Conservation (phyloP, 2,329 filamentous ascomycete species). For the Diaporthe vaccinii region DNA sequence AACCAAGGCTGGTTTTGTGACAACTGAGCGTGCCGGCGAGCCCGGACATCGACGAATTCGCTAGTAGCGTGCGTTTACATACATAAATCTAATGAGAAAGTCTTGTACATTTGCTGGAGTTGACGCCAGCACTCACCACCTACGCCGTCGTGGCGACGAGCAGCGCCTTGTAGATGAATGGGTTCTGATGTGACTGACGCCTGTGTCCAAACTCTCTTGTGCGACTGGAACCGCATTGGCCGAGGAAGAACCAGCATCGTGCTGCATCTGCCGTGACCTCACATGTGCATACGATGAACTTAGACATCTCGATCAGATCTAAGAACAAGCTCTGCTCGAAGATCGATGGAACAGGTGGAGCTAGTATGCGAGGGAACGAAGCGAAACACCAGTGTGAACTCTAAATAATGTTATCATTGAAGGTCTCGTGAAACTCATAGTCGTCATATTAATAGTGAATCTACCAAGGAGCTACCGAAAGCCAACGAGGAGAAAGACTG, state of each 20-base stretch:
- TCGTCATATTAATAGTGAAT: slow-evolving; percentile 29
- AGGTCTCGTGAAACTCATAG: background rate
- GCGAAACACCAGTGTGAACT: background rate
- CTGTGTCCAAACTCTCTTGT: background rate
- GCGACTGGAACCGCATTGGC: background rate
- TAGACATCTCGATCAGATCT: background rate
- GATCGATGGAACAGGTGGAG: background rate
- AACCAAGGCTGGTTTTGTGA: background rate
- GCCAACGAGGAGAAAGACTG: background rate
- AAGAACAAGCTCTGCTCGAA: background rate
- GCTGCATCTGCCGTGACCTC: slow-evolving; percentile 2
- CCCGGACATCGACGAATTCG: background rate
- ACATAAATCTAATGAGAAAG: slow-evolving; percentile 21
- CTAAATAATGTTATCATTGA: background rate
- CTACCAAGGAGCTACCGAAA: background rate
- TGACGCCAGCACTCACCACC: background rate
- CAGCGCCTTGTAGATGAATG: background rate
- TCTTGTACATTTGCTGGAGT: background rate
- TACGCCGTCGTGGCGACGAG: background rate
- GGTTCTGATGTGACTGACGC: background rate
- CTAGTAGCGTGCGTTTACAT: background rate
- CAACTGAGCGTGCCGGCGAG: background rate
- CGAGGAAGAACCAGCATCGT: background rate
- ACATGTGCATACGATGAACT: background rate
- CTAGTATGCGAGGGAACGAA: background rate